Conservation (phyloP, 2,329 filamentous ascomycete species). For the Aspergillus pseudonomiae region DNA sequence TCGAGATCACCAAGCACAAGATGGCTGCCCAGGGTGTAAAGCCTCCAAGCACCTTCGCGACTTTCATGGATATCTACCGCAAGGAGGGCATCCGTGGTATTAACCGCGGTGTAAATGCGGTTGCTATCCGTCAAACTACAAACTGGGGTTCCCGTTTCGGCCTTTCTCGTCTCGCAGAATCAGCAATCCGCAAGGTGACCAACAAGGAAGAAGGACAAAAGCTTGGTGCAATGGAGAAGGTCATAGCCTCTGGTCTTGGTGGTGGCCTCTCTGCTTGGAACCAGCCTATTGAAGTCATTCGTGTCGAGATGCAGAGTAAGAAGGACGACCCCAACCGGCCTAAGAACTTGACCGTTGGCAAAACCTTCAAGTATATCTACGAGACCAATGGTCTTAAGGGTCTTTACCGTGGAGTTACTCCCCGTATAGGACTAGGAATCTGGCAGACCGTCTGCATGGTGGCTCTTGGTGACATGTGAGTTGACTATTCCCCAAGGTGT, state of each 20-base stretch:
- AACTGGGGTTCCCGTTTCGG: slow-evolving; percentile 99
- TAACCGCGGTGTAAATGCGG: slow-evolving; percentile 98
- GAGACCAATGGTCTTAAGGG: slow-evolving; percentile 83
- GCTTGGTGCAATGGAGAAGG: slow-evolving; percentile 81
- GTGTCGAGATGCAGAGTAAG: slow-evolving; percentile 99
- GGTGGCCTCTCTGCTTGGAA: slow-evolving; percentile 98
- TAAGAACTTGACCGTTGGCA: slow-evolving; percentile 98
- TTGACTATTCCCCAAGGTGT: slow-evolving; percentile 31
- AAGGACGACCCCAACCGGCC: slow-evolving; percentile 95
- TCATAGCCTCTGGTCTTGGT: slow-evolving; percentile 81
- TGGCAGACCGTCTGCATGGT: slow-evolving; percentile 99
- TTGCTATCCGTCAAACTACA: slow-evolving; percentile 97
- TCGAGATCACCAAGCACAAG: slow-evolving; percentile 99
- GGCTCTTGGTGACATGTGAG: slow-evolving; percentile 95
- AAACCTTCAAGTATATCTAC: slow-evolving; percentile 84
- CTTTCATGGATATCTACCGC: slow-evolving; percentile 97
- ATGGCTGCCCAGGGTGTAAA: slow-evolving; percentile 79
- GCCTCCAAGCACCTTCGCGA: slow-evolving; percentile 87
- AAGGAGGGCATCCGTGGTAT: slow-evolving; percentile 92
- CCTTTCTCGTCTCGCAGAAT: slow-evolving; percentile 87
- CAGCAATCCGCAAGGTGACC: slow-evolving; percentile 76
- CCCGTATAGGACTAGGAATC: slow-evolving; percentile 90
- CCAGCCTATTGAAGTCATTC: slow-evolving; percentile 99
- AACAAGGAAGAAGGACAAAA: slow-evolving; percentile 80
- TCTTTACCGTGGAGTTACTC: slow-evolving; percentile 92